phyloP scores from a whole-genome alignment of 2,329 filamentous ascomycete species.

The Hortaea werneckii region DNA sequence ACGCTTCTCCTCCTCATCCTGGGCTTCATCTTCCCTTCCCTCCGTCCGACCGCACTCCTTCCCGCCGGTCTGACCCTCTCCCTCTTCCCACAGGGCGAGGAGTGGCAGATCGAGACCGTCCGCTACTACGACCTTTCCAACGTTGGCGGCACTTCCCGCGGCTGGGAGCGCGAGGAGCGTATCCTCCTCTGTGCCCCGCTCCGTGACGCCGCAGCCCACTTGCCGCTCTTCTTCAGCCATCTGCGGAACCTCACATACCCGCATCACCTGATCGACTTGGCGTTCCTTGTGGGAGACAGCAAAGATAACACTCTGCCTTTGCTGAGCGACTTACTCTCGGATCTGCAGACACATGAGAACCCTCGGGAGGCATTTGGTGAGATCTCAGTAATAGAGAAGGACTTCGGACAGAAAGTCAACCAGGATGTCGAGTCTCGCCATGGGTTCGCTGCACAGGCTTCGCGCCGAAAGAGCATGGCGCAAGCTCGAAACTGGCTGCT shows the following conservation, averaged over 20 bases:
- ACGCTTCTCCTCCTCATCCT: constrained; percentile 50
- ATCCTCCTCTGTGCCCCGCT: constrained; percentile 91
- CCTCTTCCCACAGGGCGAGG: constrained; percentile 52
- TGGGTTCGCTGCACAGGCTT: constrained; percentile 91
- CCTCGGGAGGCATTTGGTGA: constrained; percentile 80
- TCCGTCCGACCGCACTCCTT: constrained; percentile 50
- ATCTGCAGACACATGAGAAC: constrained; percentile 70
- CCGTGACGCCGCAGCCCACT: constrained; percentile 80
- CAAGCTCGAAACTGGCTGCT: constrained; percentile 95
- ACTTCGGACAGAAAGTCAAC: constrained; percentile 95
- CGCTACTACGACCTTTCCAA: constrained; percentile 93
- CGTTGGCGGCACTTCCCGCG: constrained; percentile 80
- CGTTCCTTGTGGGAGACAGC: constrained; percentile 93
- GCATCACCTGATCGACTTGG: constrained; percentile 89
- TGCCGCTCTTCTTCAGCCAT: constrained; percentile 98
- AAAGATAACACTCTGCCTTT: constrained; percentile 79
- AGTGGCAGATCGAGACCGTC: constrained; percentile 81
- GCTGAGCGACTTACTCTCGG: constrained; percentile 63
- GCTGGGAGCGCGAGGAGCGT: constrained; percentile 93
- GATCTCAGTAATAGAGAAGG: constrained; percentile 96
- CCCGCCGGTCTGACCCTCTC: constrained; percentile 53
- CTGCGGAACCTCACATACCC: constrained; percentile 94
- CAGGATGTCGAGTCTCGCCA: constrained; percentile 97
- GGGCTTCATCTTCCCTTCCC: constrained; percentile 66
- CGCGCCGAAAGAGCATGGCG: constrained; percentile 90